phyloP scores from a whole-genome alignment of 306 rosid species.

The Rosa chinensis region DNA sequence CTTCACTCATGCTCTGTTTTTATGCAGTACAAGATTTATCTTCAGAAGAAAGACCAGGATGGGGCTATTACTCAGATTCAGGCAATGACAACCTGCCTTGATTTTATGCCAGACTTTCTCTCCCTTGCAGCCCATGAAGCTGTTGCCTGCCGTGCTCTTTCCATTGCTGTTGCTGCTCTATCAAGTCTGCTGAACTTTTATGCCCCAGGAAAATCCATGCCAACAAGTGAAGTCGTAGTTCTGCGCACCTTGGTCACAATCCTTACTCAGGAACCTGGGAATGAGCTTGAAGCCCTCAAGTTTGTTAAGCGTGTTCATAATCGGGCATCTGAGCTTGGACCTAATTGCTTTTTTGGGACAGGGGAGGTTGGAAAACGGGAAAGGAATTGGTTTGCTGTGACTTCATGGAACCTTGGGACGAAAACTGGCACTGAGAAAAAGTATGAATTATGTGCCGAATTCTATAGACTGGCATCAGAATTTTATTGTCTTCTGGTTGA shows the following conservation, averaged over 20 bases:
- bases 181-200: conserved; percentile 66
- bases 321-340: conserved; percentile 65
- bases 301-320: conserved; percentile 55
- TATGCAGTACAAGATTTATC: conserved; percentile 81
- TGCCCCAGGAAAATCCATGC: conserved; percentile 69
- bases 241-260: conserved; percentile 81
- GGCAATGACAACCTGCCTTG: conserved; percentile 80
- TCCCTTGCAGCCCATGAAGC: conserved; percentile 98
- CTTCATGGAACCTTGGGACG: conserved; percentile 87
- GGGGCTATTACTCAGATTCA: conserved; percentile 74
- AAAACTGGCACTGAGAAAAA: conserved; percentile 63
- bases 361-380: conserved; percentile 88
- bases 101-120: conserved; percentile 81
- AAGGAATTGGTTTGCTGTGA: conserved; percentile 84
- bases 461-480: conserved; percentile 69
- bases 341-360: conserved; percentile 72
- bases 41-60: conserved; percentile 68
- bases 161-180: conserved; percentile 77
- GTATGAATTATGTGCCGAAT: conserved; percentile 67
- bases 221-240: conserved; percentile 72
- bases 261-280: conserved; percentile 64
- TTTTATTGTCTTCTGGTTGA: conserved; percentile 49
- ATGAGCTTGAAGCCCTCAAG: conserved; percentile 62
- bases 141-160: conserved; percentile 79
- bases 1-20: conserved; percentile 28